Evolutionary conservation across 495 filamentous ascomycete genomes (phyloP).

Genomic region (Xeromyces bisporus): DNA sequence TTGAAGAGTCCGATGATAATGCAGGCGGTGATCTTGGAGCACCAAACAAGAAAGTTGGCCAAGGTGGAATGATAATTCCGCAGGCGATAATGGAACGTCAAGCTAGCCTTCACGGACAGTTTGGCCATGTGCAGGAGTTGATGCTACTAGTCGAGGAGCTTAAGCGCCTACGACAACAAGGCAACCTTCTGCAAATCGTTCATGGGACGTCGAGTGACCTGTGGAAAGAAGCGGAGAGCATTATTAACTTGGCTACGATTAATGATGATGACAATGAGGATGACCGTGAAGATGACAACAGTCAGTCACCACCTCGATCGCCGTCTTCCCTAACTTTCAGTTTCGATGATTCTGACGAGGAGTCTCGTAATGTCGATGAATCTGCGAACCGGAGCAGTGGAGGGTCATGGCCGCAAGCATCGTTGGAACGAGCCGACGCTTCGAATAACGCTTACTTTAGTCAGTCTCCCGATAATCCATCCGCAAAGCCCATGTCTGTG

Average conservation of each 20-base stretch:
- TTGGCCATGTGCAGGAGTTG: constrained; percentile 71
- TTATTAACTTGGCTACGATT: constrained; percentile 69
- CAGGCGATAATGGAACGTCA: constrained; percentile 70
- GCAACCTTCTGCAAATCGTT: constrained; percentile 46
- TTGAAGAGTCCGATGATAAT: constrained; percentile 36
- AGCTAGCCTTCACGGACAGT: constrained; percentile 70
- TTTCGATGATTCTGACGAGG: constrained; percentile 44
- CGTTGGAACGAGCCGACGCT: constrained; percentile 9
- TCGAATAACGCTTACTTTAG: constrained; percentile 8
- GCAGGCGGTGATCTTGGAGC: constrained; percentile 12
- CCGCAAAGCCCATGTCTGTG: constrained; percentile 56
- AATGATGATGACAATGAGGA: too few species aligned
- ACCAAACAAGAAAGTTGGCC: constrained; percentile 10
- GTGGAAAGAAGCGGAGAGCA: constrained; percentile 78
- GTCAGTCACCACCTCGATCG: constrained; percentile 29
- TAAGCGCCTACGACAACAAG: constrained; percentile 48
- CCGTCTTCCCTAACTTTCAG: constrained; percentile 36
- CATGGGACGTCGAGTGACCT: constrained; percentile 42
- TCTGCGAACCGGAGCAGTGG: constrained; percentile 21
- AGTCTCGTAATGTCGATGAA: constrained; percentile 23
- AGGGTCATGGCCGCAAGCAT: constrained; percentile 17
- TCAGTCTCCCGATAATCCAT: constrained; percentile 23
- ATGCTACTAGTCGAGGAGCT: constrained; percentile 68
- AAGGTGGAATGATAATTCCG: constrained; percentile 52
- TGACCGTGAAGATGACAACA: too few species aligned